These are phyloP conservation scores for Fusarium dlaminii DNA, from an alignment of 2,329 filamentous ascomycete genomes.

Conservation along the genomic window DNA sequence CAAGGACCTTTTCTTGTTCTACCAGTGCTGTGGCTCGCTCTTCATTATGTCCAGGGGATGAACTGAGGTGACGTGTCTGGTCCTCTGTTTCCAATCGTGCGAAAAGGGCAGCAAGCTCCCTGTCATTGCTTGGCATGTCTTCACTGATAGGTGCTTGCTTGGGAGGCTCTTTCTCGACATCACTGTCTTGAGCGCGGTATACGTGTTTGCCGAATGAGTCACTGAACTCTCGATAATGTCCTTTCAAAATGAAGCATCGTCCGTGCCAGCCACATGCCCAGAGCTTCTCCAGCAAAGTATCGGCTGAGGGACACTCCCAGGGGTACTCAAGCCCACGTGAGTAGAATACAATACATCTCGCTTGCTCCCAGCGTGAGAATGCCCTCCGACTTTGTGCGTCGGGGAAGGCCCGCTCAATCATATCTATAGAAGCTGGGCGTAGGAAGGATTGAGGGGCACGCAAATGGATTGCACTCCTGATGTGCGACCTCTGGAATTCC, in stretches of 20 bases:
- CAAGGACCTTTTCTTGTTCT: constrained; percentile 59
- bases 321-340: constrained; percentile 59
- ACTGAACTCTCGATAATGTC: constrained; percentile 65
- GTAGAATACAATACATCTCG: constrained; percentile 63
- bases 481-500: constrained; percentile 62
- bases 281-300: constrained; percentile 57
- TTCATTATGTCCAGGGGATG: constrained; percentile 50
- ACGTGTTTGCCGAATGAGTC: constrained; percentile 63
- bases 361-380: constrained; percentile 58
- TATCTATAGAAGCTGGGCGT: constrained; percentile 57
- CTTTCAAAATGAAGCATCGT: constrained; percentile 64
- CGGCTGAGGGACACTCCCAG: constrained; percentile 62
- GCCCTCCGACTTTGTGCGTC: constrained; percentile 58
- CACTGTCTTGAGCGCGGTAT: constrained; percentile 53
- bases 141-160: constrained; percentile 21
- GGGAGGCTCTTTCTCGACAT: constrained; percentile 48
- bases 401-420: constrained; percentile 60
- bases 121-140: constrained; percentile 44
- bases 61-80: constrained; percentile 49
- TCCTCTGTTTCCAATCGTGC: constrained; percentile 55
- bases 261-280: constrained; percentile 59
- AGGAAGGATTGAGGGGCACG: constrained; percentile 61
- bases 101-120: constrained; percentile 58
- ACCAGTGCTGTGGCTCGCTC: constrained; percentile 55
- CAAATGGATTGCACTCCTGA: constrained; percentile 62